These are phyloP conservation scores for Trichoderma simmonsii DNA, from an alignment of 2,329 filamentous ascomycete species.

Conservation along the genomic window DNA sequence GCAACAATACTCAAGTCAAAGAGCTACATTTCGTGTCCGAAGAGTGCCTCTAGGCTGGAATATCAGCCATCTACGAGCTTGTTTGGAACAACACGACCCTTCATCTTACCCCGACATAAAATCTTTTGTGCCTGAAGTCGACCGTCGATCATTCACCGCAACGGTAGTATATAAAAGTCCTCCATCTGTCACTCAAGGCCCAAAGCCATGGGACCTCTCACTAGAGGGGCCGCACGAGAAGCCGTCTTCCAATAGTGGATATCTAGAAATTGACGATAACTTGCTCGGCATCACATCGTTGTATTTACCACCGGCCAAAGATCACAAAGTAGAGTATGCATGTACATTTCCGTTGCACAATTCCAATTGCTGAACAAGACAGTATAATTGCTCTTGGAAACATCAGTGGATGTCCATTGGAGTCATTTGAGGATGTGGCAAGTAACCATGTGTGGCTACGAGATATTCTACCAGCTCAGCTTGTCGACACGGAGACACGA, in stretches of 20 bases:
- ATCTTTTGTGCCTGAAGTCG: not conserved
- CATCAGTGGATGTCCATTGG: not conserved
- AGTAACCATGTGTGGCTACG: not conserved
- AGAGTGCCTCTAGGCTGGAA: not conserved
- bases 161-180: not conserved
- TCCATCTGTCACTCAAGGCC: not conserved
- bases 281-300: not conserved
- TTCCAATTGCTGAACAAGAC: not conserved
- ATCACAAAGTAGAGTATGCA: not conserved
- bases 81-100: not conserved
- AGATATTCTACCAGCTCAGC: not conserved
- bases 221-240: not conserved
- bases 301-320: not conserved
- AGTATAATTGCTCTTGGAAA: not conserved
- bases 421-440: not conserved
- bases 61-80: not conserved
- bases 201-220: not conserved
- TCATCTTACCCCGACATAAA: not conserved
- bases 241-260: no score
- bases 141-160: not conserved
- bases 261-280: not conserved
- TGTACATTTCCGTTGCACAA: no score
- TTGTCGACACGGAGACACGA: not conserved
- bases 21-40: not conserved
- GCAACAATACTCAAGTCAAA: not conserved